Evolutionary conservation across 192 early-diverging fungal genomes (phyloP).

Genomic region (Gamsiella multidivaricata): DNA sequence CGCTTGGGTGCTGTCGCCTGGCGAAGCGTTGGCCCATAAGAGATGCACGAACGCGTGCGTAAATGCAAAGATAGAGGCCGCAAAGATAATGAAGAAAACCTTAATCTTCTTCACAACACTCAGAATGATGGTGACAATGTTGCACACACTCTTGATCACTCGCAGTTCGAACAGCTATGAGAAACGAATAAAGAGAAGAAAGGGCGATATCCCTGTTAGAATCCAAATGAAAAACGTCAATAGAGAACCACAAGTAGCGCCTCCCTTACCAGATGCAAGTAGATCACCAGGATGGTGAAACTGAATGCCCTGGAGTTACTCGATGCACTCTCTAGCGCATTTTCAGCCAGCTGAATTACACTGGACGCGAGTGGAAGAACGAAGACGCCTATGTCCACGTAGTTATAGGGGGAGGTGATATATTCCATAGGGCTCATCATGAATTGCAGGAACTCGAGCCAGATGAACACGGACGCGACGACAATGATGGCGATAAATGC

Average conservation of each 20-base stretch:
- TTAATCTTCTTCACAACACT: not conserved
- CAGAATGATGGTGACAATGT: conserved; percentile 11
- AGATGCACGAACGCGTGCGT: conserved; percentile 3
- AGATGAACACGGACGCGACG: not conserved
- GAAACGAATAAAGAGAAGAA: not conserved
- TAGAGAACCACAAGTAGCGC: not conserved
- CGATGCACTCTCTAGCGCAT: not conserved
- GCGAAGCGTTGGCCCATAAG: not conserved
- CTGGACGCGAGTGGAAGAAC: not conserved
- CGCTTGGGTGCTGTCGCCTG: not conserved
- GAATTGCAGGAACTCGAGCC: not conserved
- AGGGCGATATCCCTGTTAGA: not conserved
- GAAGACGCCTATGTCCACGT: conserved; percentile 2
- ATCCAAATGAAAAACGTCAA: not conserved
- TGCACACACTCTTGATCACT: conserved; percentile 14
- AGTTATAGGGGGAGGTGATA: not conserved
- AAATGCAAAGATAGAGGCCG: conserved; percentile 4
- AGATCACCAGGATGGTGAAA: conserved; percentile 1
- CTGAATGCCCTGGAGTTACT: not conserved
- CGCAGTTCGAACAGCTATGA: conserved; percentile 12
- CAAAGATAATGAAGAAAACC: conserved; percentile 19
- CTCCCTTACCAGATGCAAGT: conserved; percentile 1
- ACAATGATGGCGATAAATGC: conserved; percentile 10
- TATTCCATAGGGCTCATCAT: not conserved
- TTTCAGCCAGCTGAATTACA: not conserved